A percentile compares a stretch with the other conserved stretches of the same genome.
Evolutionary conservation across 2,329 filamentous ascomycete genomes (phyloP).

Genomic region (Aspergillus sp.): DNA sequence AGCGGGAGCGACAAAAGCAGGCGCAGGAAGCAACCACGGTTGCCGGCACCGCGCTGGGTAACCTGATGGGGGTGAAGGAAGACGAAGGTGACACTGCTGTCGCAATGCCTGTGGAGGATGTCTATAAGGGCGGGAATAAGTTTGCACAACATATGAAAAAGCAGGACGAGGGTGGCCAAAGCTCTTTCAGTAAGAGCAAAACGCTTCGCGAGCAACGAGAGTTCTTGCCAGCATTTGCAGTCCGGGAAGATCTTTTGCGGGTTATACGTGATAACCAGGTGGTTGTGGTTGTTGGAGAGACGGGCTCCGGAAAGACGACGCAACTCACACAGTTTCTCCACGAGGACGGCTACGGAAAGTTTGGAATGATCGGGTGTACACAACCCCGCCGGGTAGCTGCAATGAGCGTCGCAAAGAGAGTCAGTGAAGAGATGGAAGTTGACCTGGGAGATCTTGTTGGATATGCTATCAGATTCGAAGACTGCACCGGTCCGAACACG

Average conservation of each 20-base stretch:
- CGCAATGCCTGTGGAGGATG: conserved; percentile 71
- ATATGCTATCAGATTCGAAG: conserved; percentile 97
- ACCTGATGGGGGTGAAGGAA: conserved; percentile 93
- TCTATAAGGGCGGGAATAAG: conserved; percentile 68
- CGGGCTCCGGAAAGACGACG: conserved; percentile 95
- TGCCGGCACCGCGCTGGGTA: conserved; percentile 87
- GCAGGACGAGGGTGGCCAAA: conserved; percentile 75
- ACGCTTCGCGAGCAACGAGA: conserved; percentile 87
- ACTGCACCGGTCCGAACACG: conserved; percentile 94
- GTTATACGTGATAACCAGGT: conserved; percentile 98
- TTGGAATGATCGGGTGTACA: conserved; percentile 92
- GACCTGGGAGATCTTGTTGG: conserved; percentile 83
- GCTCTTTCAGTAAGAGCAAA: conserved; percentile 91
- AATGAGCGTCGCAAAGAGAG: conserved; percentile 98
- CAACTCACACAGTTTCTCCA: conserved; percentile 95
- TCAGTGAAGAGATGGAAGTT: conserved; percentile 97
- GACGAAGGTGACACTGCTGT: conserved; percentile 84
- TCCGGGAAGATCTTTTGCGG: conserved; percentile 85
- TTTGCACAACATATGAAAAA: conserved; percentile 84
- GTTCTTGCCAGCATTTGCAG: conserved; percentile 91
- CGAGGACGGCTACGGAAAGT: conserved; percentile 87
- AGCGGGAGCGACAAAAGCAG: conserved; percentile 89
- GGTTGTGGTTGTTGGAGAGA: conserved; percentile 94
- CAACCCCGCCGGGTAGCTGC: conserved; percentile 94
- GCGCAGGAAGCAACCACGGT: conserved; percentile 93